phyloP scores from a whole-genome alignment of 2,329 filamentous ascomycete species.

The Pyrenophora seminiperda region DNA sequence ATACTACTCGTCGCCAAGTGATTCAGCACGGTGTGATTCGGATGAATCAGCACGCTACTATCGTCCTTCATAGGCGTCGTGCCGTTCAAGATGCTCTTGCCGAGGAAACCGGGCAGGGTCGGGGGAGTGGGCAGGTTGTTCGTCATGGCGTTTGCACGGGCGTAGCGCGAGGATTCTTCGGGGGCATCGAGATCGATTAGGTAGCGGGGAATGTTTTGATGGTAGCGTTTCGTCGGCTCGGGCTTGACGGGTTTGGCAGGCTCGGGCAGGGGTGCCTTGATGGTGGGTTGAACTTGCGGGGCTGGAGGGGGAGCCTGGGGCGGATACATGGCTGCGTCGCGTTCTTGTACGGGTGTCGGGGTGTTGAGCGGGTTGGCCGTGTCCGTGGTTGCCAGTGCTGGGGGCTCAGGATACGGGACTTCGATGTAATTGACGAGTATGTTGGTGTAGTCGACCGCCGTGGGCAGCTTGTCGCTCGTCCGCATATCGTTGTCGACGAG shows the following conservation, averaged over 20 bases:
- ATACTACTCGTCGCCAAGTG: slow-evolving; percentile 97
- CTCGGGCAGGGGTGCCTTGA: slow-evolving; percentile 33
- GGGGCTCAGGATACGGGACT: slow-evolving; percentile 75
- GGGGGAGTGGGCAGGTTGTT: slow-evolving; percentile 83
- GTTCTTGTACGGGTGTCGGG: slow-evolving; percentile 34
- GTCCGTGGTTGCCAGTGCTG: slow-evolving; percentile 37
- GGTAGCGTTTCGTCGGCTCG: slow-evolving; percentile 62
- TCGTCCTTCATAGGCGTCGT: slow-evolving; percentile 94
- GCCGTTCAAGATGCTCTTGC: slow-evolving; percentile 92
- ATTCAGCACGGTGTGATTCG: slow-evolving; percentile 95
- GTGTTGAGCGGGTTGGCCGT: slow-evolving; percentile 28
- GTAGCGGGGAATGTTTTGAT: slow-evolving; percentile 78
- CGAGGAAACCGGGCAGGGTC: slow-evolving; percentile 84
- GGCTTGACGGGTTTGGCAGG: slow-evolving; percentile 35
- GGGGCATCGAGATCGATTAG: slow-evolving; percentile 84
- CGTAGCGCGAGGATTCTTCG: slow-evolving; percentile 76
- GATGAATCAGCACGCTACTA: slow-evolving; percentile 94
- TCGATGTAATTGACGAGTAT: slow-evolving; percentile 99
- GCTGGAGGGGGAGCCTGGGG: slow-evolving; percentile 53
- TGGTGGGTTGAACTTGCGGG: slow-evolving; percentile 31
- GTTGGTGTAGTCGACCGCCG: slow-evolving; percentile 96
- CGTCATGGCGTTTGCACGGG: slow-evolving; percentile 74
- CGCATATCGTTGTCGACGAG: slow-evolving; percentile 93
- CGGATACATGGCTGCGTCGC: slow-evolving; percentile 33
- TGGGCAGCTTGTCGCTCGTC: slow-evolving; percentile 84